Percentiles rank a stretch among this genome's conserved stretches.
Evolutionary conservation across 2,329 filamentous ascomycete genomes (phyloP).

Genomic region (Pleurostoma richardsiae): DNA sequence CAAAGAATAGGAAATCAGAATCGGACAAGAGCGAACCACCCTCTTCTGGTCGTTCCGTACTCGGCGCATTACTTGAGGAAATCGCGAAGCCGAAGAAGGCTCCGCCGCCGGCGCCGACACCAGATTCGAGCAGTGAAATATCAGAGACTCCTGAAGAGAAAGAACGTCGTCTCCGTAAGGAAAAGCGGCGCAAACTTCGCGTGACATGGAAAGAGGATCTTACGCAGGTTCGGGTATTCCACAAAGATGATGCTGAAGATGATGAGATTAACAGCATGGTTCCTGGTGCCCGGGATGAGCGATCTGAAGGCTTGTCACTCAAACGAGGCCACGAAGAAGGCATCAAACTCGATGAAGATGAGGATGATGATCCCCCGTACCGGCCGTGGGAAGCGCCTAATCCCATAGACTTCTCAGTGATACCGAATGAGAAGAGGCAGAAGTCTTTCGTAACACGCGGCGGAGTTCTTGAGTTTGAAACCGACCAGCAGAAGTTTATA

Average conservation of each 20-base stretch:
- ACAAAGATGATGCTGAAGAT: constrained; percentile 68
- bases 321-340: constrained; percentile 55
- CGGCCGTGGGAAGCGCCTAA: constrained; percentile 47
- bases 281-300: constrained; percentile 67
- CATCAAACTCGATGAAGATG: constrained; percentile 46
- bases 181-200: constrained; percentile 62
- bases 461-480: constrained; percentile 44
- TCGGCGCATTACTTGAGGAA: constrained; percentile 49
- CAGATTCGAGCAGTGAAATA: constrained; percentile 39
- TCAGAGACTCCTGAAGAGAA: constrained; percentile 65
- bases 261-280: constrained; percentile 63
- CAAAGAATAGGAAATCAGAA: constrained; percentile 6
- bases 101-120: constrained; percentile 28
- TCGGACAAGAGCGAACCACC: constrained; percentile 27
- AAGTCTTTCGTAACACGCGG: constrained; percentile 51
- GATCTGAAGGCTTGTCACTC: constrained; percentile 66
- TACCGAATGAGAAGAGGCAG: constrained; percentile 38
- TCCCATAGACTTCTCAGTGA: constrained; percentile 37
- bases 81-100: constrained; percentile 47
- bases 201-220: constrained; percentile 68
- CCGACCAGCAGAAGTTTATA: constrained; percentile 51
- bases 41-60: constrained; percentile 36
- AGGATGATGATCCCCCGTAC: constrained; percentile 49
- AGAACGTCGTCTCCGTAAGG: constrained; percentile 64
- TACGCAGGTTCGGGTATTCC: constrained; percentile 63